Conservation (phyloP, 192 early-diverging fungal genomes). For the Backusella westeae region DNA sequence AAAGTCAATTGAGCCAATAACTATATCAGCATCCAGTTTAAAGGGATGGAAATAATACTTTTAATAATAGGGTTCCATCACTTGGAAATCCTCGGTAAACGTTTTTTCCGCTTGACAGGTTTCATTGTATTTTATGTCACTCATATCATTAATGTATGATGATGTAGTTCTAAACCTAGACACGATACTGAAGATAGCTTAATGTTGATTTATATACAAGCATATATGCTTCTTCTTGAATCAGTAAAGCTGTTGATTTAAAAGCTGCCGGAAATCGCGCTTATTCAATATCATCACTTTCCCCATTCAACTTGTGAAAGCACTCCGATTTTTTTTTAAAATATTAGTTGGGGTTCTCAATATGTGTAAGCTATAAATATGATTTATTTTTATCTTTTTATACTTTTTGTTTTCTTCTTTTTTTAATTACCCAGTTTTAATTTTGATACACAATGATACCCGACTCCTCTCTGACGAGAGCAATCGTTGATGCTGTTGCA, state of each 20-base stretch:
- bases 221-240: no score
- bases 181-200: background rate
- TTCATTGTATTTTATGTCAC: background rate
- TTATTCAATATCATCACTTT: background rate
- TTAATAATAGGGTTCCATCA: background rate
- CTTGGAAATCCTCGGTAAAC: background rate
- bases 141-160: background rate
- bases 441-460: constrained; percentile 9
- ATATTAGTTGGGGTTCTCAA: background rate
- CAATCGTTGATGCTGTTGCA: constrained; percentile 5
- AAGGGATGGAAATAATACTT: no score
- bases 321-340: background rate
- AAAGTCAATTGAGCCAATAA: no score
- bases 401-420: background rate
- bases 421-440: background rate
- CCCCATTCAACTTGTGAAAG: background rate
- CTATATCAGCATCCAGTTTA: no score
- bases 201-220: background rate
- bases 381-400: background rate
- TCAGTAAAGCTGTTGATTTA: no score
- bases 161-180: background rate
- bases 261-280: no score
- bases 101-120: background rate
- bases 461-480: constrained; percentile 15
- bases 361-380: background rate